A percentile compares a stretch with the other conserved stretches of the same genome.
Conservation (phyloP, 2,329 filamentous ascomycete genomes). For the Alternaria infectoria region DNA sequence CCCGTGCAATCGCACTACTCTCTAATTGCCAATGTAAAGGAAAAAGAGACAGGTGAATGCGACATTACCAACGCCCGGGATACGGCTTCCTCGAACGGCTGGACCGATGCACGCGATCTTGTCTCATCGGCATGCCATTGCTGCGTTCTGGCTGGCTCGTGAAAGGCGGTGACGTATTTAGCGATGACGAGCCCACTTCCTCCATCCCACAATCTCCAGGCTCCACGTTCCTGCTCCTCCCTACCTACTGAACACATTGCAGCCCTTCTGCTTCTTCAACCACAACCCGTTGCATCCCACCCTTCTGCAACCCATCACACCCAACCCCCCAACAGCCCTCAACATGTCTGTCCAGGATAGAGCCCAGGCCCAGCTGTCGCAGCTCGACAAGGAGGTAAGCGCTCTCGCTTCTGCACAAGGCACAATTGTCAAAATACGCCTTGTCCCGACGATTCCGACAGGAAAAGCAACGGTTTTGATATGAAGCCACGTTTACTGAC, state of each 20-base stretch:
- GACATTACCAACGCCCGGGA: background rate
- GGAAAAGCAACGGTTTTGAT: background rate
- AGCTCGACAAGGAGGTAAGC: slow-evolving; percentile 83
- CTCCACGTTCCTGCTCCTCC: slow-evolving; percentile 19
- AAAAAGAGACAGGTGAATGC: background rate
- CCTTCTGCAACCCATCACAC: slow-evolving; percentile 2
- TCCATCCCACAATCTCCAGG: slow-evolving; percentile 38
- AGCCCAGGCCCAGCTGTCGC: slow-evolving; percentile 75
- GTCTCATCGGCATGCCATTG: slow-evolving; percentile 4
- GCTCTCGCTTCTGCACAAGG: slow-evolving; percentile 12
- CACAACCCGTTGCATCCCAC: slow-evolving; percentile 9
- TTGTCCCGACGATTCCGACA: background rate
- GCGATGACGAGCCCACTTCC: slow-evolving; percentile 40
- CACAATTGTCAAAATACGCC: slow-evolving; percentile 15
- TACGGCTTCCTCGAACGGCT: slow-evolving; percentile 3
- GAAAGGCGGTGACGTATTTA: slow-evolving; percentile 46
- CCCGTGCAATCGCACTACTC: slow-evolving; percentile 7
- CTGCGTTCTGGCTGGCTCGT: slow-evolving; percentile 33
- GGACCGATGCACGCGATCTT: slow-evolving; percentile 1
- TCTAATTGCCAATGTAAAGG: slow-evolving; percentile 7
- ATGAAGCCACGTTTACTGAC: slow-evolving; percentile 25
- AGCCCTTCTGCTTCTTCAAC: slow-evolving; percentile 3
- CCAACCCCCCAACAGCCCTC: slow-evolving; percentile 19
- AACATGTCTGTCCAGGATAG: slow-evolving; percentile 79
- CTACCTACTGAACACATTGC: slow-evolving; percentile 24